A percentile compares a stretch with the other conserved stretches of the same genome.
Evolutionary conservation across 345 rosid genomes (phyloP).

Genomic region (Pistacia integerrima): DNA sequence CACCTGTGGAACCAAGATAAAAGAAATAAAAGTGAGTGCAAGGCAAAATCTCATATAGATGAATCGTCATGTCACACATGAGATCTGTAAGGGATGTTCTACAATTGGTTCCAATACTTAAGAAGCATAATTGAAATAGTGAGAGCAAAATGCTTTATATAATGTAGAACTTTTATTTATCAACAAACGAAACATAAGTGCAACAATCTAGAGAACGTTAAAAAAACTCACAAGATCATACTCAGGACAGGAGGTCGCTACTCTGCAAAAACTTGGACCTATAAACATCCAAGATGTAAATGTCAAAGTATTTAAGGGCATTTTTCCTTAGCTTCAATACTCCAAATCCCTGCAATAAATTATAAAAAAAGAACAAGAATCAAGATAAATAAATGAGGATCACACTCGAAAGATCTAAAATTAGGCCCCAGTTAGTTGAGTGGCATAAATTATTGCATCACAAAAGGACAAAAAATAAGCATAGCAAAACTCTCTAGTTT

Average conservation of each 20-base stretch:
- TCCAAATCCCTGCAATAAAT: background rate
- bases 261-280: background rate
- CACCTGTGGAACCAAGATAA: background rate
- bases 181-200: background rate
- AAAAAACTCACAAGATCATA: background rate
- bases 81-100: background rate
- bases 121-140: background rate
- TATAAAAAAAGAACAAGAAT: background rate
- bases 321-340: background rate
- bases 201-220: background rate
- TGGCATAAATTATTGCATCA: background rate
- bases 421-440: background rate
- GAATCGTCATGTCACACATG: background rate
- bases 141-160: background rate
- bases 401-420: background rate
- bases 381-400: background rate
- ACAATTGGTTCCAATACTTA: background rate
- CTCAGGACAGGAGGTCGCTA: background rate
- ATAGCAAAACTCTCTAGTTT: background rate
- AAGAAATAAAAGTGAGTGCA: background rate
- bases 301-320: background rate
- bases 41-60: no score
- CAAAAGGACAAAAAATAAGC: background rate
- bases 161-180: background rate
- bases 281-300: no score